These are phyloP conservation scores for Parietaria judaica DNA, from an alignment of 306 rosid genomes.

Conservation along the genomic window DNA sequence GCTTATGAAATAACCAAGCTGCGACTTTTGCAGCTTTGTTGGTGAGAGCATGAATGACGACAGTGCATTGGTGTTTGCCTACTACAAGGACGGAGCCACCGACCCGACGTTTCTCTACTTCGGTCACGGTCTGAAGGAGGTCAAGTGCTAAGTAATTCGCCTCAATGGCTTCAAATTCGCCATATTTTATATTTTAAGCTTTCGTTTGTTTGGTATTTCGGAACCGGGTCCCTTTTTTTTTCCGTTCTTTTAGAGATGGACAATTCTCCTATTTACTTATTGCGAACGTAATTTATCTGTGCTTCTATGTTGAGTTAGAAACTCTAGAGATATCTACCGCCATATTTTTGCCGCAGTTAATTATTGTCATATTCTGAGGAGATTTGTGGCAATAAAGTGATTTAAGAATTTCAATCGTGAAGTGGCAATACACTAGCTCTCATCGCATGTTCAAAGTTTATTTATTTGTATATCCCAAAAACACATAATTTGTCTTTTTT, in stretches of 20 bases:
- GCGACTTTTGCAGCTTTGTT: slow-evolving; percentile 53
- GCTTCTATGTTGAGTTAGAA: too few relatives aligned
- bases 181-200: slow-evolving; percentile 9
- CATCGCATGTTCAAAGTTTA: too few relatives aligned
- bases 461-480: too few relatives aligned
- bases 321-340: too few relatives aligned
- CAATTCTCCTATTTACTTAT: too few relatives aligned
- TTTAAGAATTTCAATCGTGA: too few relatives aligned
- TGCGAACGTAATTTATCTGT: not conserved
- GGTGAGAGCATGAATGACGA: slow-evolving; percentile 96
- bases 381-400: too few relatives aligned
- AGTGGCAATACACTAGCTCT: too few relatives aligned
- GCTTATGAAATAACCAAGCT: too few relatives aligned
- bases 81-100: slow-evolving; percentile 86
- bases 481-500: too few relatives aligned
- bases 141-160: slow-evolving; percentile 54
- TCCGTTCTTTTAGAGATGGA: not conserved
- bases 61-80: slow-evolving; percentile 62
- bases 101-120: slow-evolving; percentile 86
- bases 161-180: slow-evolving; percentile 11
- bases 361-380: too few relatives aligned
- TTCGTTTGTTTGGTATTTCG: slow-evolving; percentile 15
- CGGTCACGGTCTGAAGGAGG: slow-evolving; percentile 69
- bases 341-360: too few relatives aligned
- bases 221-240: not conserved